A percentile compares a stretch with the other conserved stretches of the same genome.
These are phyloP conservation scores for Silene coronaria DNA, from an alignment of 179 eudicot genomes.

Conservation along the genomic window DNA sequence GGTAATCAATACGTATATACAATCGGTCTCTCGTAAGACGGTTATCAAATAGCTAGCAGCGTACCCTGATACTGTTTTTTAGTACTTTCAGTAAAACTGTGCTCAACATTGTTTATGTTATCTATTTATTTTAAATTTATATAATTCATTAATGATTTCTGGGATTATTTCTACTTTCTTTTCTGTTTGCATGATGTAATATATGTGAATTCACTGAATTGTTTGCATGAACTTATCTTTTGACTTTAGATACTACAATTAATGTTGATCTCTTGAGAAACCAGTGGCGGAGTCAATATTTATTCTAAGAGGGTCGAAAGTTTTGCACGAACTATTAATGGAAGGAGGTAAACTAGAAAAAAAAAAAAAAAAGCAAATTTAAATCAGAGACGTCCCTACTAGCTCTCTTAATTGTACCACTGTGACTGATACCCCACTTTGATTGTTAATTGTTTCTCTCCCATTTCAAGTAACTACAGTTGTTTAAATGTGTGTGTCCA, in stretches of 20 bases:
- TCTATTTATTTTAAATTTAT: background rate
- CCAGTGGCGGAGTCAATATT: background rate
- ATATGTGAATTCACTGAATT: background rate
- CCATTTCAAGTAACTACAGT: background rate
- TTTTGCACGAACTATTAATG: too few species aligned
- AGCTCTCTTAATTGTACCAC: background rate
- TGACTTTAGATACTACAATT: too few species aligned
- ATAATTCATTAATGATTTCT: background rate
- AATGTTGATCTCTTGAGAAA: too few species aligned
- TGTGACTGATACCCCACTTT: background rate
- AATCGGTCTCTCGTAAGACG: too few species aligned
- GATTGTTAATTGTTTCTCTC: background rate
- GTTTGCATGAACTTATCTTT: background rate
- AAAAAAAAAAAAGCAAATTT: too few species aligned
- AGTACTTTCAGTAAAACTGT: background rate
- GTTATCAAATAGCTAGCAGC: too few species aligned
- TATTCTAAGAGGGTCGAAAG: too few species aligned
- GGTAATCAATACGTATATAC: background rate
- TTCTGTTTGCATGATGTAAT: too few species aligned
- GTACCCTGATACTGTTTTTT: background rate
- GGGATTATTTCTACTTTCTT: slow-evolving; percentile 12
- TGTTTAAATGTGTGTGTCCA: too few species aligned
- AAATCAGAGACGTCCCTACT: too few species aligned
- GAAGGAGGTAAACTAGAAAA: too few species aligned
- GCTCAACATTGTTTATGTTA: background rate